Percentiles rank a stretch among this genome's conserved stretches.
phyloP scores from a whole-genome alignment of 257 asterid species.

The Fraxinus cuspidata region DNA sequence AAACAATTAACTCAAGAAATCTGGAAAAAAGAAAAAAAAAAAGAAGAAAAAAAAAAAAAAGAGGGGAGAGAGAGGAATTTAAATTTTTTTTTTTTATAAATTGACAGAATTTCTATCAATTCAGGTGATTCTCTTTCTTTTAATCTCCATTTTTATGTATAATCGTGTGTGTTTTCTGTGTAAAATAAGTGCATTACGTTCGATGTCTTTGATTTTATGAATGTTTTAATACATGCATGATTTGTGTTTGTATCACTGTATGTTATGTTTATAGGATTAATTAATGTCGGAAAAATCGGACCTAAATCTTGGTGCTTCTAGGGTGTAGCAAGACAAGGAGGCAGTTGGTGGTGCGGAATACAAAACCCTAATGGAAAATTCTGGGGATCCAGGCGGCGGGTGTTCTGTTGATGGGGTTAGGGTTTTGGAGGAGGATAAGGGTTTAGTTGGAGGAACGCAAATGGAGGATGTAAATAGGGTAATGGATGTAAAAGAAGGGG shows the following conservation, averaged over 20 bases:
- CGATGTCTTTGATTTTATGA: conserved; percentile 12
- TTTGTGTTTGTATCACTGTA: not conserved
- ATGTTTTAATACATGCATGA: conserved; percentile 22
- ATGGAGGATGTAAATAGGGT: conserved; percentile 18
- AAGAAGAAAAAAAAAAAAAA: too few species aligned
- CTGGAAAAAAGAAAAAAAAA: too few species aligned
- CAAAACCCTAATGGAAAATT: conserved; percentile 37
- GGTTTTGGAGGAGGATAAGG: conserved; percentile 44
- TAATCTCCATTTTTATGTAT: conserved; percentile 11
- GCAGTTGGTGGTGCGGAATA: conserved; percentile 27
- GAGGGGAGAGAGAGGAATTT: too few species aligned
- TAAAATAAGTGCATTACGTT: not conserved
- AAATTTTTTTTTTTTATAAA: not conserved
- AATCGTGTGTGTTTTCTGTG: conserved; percentile 7
- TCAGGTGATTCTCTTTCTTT: conserved; percentile 35
- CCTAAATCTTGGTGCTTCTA: conserved; percentile 24
- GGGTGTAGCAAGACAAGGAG: conserved; percentile 27
- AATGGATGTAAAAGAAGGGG: not conserved
- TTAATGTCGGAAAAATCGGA: conserved; percentile 35
- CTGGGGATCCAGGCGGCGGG: conserved; percentile 26
- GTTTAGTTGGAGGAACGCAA: conserved; percentile 26
- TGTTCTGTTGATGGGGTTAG: conserved; percentile 39
- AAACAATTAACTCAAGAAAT: too few species aligned
- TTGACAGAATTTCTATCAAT: conserved; percentile 23
- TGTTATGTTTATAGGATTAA: conserved; percentile 46